Base-by-base conservation (phyloP, 2,329 filamentous ascomycete genomes). In the Whalleya microplaca region DNA sequence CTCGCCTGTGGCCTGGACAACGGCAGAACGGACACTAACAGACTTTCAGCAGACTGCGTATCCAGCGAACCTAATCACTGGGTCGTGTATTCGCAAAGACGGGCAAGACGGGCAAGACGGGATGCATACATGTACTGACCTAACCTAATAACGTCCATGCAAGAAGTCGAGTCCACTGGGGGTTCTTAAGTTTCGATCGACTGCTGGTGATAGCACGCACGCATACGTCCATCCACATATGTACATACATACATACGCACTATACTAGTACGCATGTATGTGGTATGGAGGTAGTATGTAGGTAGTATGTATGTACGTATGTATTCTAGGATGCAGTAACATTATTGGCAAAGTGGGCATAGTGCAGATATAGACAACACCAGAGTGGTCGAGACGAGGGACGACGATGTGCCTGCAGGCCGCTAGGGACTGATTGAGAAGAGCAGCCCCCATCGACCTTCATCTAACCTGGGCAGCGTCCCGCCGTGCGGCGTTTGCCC, bases 391-490 rank as follows among this genome's bases (percentile, higher is more conserved):
- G 45, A 58, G 56, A 55, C 45, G 46, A 50, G 40, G 59, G 51
- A 54, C 54, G 52, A 58, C 59, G 53, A 64, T 53, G 59, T 65
- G 63, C 62, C 58, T 65, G 65, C 59, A 66, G 58, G 59, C 59
- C 47, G 48, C 59, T 59, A 56, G 32, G 14, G 4, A 50, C 55
- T 62, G 55, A 55, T 55, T 53, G 49, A 56, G 56, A 45, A 55
- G 58, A 59, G 56, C 49, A n/a, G 7, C 23, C 32, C 32, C 42
- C 20, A 29, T 56, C 50, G 41, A 46, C 12, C 18, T 14, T 4
- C 23, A n/a, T 46, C 44, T 19, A 27, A 23, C 43, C 23, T 27
- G n/a, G n/a, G 32, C 10, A 16, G 20, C 47, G 37, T 41, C 47
- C 47, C 47, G 47, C 47, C 47, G 27, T 41, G 47, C 12, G 32